A percentile compares a stretch with the other conserved stretches of the same genome.
Evolutionary conservation across 108 stramenopile genomes (phyloP).

Genomic region (Discostella pseudostelligera): DNA sequence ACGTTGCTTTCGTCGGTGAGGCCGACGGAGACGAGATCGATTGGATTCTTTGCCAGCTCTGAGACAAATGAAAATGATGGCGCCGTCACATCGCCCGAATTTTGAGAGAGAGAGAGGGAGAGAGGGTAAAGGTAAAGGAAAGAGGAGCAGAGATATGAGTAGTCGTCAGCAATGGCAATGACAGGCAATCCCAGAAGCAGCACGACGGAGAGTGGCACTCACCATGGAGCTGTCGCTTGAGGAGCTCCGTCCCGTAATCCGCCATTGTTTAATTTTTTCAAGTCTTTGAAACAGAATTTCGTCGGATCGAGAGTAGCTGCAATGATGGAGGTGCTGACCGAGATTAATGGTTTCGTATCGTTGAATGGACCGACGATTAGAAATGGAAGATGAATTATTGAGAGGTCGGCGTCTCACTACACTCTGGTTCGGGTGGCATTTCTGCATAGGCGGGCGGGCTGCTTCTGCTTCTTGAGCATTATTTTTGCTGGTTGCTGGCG

Average conservation of each 20-base stretch:
- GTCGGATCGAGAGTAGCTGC: background rate
- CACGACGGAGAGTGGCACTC: slow-evolving; percentile 27
- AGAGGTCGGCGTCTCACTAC: too few relatives aligned
- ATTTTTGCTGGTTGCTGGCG: background rate
- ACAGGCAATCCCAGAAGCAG: background rate
- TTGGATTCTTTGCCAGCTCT: slow-evolving; percentile 88
- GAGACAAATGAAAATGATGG: background rate
- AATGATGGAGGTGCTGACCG: background rate
- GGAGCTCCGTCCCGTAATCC: slow-evolving; percentile 84
- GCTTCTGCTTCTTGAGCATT: background rate
- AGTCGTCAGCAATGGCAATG: too few relatives aligned
- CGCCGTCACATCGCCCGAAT: background rate
- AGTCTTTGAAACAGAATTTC: background rate
- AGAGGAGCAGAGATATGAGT: too few relatives aligned
- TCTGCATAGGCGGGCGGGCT: too few relatives aligned
- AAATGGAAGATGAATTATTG: too few relatives aligned
- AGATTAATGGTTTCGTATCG: background rate
- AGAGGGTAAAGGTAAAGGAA: slow-evolving; percentile 3
- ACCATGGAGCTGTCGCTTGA: slow-evolving; percentile 82
- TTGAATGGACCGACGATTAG: too few relatives aligned
- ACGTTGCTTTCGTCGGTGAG: slow-evolving; percentile 83
- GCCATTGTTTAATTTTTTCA: slow-evolving; percentile 52
- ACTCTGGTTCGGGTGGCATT: too few relatives aligned
- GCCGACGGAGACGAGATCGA: slow-evolving; percentile 88
- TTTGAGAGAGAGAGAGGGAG: slow-evolving; percentile 5